phyloP scores from a whole-genome alignment of 2,329 filamentous ascomycete genomes.

The Teratosphaeria viscida region DNA sequence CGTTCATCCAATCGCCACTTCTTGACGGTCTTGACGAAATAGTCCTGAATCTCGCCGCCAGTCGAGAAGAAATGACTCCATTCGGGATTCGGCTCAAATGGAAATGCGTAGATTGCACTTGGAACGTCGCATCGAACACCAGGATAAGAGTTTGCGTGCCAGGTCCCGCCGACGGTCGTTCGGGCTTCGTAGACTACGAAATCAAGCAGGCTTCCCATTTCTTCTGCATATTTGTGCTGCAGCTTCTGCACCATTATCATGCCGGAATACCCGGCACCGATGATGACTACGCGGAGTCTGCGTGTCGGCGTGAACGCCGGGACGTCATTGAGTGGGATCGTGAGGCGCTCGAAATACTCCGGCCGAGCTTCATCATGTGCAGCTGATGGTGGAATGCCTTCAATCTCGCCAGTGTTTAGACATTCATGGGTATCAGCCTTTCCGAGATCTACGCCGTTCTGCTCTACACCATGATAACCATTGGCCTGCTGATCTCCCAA shows the following conservation, averaged over 20 bases:
- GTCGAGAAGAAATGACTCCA: conserved; percentile 27
- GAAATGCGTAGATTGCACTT: conserved; percentile 13
- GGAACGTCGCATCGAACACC: neutral
- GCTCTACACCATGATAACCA: neutral
- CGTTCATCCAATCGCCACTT: conserved; percentile 31
- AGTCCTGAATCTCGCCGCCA: conserved; percentile 32
- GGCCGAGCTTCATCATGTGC: neutral
- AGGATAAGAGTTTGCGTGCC: conserved; percentile 29
- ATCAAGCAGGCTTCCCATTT: conserved; percentile 23
- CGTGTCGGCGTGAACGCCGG: conserved; percentile 10
- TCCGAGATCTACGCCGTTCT: neutral
- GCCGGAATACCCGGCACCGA: conserved; percentile 25
- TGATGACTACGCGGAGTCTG: conserved; percentile 16
- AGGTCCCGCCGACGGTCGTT: conserved; percentile 29
- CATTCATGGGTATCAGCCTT: neutral
- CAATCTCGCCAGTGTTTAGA: neutral
- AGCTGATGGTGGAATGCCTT: neutral
- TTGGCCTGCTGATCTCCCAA: neutral
- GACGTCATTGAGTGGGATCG: conserved; percentile 7
- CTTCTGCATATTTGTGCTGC: conserved; percentile 20
- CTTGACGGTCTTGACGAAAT: conserved; percentile 28
- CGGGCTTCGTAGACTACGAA: conserved; percentile 30
- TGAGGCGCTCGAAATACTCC: neutral
- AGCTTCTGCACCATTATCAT: conserved; percentile 31
- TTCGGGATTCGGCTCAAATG: conserved; percentile 22